A percentile compares a stretch with the other conserved stretches of the same genome.
These are phyloP conservation scores for Metschnikowia sp. DNA, from an alignment of 805 yeast species.

Conservation along the genomic window DNA sequence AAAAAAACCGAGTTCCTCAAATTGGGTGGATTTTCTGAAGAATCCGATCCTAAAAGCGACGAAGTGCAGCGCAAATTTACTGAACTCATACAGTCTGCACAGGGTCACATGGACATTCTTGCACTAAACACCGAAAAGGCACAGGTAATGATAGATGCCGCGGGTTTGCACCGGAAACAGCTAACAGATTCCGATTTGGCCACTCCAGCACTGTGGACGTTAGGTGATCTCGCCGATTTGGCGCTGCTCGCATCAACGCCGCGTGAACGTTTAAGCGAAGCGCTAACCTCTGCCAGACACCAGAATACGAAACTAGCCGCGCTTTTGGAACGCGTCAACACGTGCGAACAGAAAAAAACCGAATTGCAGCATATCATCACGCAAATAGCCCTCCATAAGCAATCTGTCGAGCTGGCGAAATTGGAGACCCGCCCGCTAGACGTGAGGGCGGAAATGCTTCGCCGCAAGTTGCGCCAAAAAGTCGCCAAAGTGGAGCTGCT, in stretches of 20 bases:
- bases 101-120: constrained; percentile 25
- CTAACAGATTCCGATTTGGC: constrained; percentile 10
- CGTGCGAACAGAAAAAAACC: constrained; percentile 15
- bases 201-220: constrained; percentile 14
- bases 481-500: constrained; percentile 21
- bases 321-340: constrained; percentile 15
- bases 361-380: constrained; percentile 26
- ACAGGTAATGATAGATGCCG: constrained; percentile 13
- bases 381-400: constrained; percentile 22
- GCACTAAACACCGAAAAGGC: constrained; percentile 19
- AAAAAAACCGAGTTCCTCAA: constrained; percentile 4
- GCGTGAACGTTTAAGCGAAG: not conserved
- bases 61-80: constrained; percentile 16
- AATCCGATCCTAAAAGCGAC: constrained; percentile 3
- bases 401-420: constrained; percentile 10
- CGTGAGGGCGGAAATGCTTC: constrained; percentile 24
- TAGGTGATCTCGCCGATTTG: constrained; percentile 17
- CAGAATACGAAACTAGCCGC: constrained; percentile 5
- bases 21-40: constrained; percentile 18
- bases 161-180: not conserved
- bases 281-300: not conserved
- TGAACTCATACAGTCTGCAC: constrained; percentile 24
- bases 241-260: not conserved
- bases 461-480: constrained; percentile 26
- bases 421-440: constrained; percentile 29